phyloP scores from a whole-genome alignment of 1,139 yeast genomes.

The Kurtzmaniella quercitrusa region DNA sequence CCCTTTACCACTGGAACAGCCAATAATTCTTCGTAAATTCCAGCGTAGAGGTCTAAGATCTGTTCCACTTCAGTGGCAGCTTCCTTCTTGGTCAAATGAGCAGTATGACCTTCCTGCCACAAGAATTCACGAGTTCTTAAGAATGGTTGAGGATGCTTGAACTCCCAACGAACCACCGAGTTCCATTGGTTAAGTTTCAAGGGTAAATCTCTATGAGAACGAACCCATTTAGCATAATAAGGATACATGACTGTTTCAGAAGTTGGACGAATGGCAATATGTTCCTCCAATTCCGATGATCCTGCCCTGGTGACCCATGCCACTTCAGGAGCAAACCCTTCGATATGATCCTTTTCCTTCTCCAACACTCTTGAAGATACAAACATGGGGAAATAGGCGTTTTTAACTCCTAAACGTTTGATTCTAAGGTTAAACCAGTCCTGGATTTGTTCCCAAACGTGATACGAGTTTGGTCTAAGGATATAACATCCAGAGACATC shows the following conservation, averaged over 20 bases:
- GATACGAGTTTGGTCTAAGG: constrained; percentile 91
- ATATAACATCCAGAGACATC: constrained; percentile 99
- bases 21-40: constrained; percentile 81
- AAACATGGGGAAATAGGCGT: constrained; percentile 98
- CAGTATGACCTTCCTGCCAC: constrained; percentile 99
- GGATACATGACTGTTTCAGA: constrained; percentile 99
- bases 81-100: constrained; percentile 75
- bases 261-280: constrained; percentile 98
- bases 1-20: constrained; percentile 98
- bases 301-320: constrained; percentile 99
- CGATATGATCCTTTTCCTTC: constrained; percentile 97
- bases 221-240: constrained; percentile 97
- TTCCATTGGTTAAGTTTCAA: constrained; percentile 98
- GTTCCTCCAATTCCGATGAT: constrained; percentile 89
- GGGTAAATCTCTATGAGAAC: constrained; percentile 97
- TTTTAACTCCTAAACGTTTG: constrained; percentile 85
- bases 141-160: constrained; percentile 99
- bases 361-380: constrained; percentile 90
- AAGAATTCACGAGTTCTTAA: constrained; percentile 97
- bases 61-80: constrained; percentile 82
- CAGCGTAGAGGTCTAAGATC: constrained; percentile 82
- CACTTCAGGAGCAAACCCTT: constrained; percentile 99
- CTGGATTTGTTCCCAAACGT: constrained; percentile 94
- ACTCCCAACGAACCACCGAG: constrained; percentile 99
- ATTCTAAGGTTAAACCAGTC: constrained; percentile 77